phyloP scores from a whole-genome alignment of 306 rosid species.

The Sophora flavescens region DNA sequence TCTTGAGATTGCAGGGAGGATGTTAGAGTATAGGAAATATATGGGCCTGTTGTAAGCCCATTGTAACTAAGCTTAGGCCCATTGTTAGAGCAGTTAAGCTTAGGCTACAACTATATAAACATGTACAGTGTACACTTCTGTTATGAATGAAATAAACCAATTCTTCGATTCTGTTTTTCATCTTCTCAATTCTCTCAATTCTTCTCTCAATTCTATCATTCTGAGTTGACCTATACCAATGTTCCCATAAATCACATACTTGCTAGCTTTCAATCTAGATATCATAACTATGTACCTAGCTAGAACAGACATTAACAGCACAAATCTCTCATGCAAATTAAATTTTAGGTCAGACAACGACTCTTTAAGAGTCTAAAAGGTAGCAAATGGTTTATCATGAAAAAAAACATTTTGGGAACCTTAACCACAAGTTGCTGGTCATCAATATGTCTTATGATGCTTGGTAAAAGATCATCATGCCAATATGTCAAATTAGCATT shows the following conservation, averaged over 20 bases:
- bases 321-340: slow-evolving; percentile 16
- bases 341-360: background rate
- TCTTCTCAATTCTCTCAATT: too few species aligned
- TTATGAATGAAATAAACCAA: too few species aligned
- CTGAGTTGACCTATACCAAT: background rate
- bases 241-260: background rate
- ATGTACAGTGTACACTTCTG: too few species aligned
- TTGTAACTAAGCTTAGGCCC: too few species aligned
- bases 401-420: background rate
- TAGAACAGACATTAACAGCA: background rate
- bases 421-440: background rate
- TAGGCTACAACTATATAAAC: too few species aligned
- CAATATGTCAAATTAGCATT: background rate
- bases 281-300: slow-evolving; percentile 8
- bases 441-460: background rate
- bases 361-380: slow-evolving; percentile 20
- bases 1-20: too few species aligned
- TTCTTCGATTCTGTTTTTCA: too few species aligned
- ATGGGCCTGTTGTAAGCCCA: too few species aligned
- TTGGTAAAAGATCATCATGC: background rate
- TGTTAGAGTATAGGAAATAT: too few species aligned
- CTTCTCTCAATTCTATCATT: too few species aligned
- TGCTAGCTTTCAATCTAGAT: slow-evolving; percentile 25
- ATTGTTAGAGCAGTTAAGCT: too few species aligned
- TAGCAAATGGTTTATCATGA: background rate